Percentiles rank a stretch among this genome's conserved stretches.
Conservation (phyloP, 169 alveolate genomes). For the Toxoplasma gondii region DNA sequence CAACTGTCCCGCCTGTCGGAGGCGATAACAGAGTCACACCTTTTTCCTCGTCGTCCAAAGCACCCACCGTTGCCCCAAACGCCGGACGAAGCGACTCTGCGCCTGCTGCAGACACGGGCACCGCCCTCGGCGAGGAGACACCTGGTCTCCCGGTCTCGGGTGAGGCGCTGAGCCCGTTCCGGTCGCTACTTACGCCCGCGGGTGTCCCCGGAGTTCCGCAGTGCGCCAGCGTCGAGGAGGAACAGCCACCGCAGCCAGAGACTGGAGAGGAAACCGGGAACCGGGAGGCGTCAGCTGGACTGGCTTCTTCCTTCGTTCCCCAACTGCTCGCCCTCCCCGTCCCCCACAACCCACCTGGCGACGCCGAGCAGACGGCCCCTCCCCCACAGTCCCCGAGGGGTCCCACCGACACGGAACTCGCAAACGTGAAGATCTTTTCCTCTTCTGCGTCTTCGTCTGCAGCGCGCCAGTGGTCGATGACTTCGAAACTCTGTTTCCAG, state of each 20-base stretch:
- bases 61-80: neutral
- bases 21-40: neutral
- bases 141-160: neutral
- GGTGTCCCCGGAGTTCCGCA: neutral
- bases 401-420: neutral
- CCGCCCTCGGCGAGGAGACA: neutral
- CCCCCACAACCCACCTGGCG: neutral
- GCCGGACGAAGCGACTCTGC: neutral
- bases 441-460: constrained; percentile 19
- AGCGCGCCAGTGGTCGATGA: constrained; percentile 9
- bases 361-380: neutral
- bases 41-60: neutral
- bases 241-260: neutral
- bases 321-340: neutral
- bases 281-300: neutral
- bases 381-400: neutral
- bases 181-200: neutral
- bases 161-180: neutral
- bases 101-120: neutral
- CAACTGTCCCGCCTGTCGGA: neutral
- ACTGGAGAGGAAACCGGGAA: neutral
- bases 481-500: constrained; percentile 37
- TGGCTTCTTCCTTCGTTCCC: neutral
- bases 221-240: neutral
- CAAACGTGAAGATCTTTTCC: neutral